Base-by-base conservation (phyloP, 176 grass and related monocot genomes). In the Secale cereale region DNA sequence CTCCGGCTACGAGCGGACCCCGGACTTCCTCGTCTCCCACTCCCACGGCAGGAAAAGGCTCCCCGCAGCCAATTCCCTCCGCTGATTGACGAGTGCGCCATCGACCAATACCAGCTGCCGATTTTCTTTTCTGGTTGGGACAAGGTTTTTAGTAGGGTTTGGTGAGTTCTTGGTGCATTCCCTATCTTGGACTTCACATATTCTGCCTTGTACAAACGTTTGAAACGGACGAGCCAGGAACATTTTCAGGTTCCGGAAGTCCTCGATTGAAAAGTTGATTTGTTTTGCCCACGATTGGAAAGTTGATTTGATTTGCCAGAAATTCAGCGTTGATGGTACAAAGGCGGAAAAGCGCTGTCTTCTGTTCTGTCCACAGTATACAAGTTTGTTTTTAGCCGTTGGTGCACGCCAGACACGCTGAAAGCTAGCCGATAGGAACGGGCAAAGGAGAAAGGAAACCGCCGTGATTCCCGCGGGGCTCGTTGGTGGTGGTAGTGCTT, bases 1-100 rank as follows among this genome's bases (percentile, higher is more conserved):
- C 93, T 35, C 83, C 36, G 86, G 82, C 36, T 81, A 86, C 86
- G 88, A 86, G 8, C 37, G 41, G 64, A 79, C 72, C 45, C 90
- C 88, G 33, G 90, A 95, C 15, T 50, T 88, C 56, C 83, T 86
- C 76, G 69, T 10, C 69, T 37, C 68, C 66, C 59, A 20, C 74
- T 17, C 70, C 14, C 70, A 48, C 65, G 75, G 75, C 28, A 74
- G 7, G 48, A 56, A 16, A 4, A 7, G 54, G 41, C 57, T 33
- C 70, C 71, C 28, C 16, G 26, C 35, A 31, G 43, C 41, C 25
- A 45, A 26, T 8, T 4, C 78, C 8, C 8, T 45, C 17, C 39
- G 7, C 78, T 65, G 78, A 80, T 60, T 45, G 78, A 80, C 78
- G 29, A 45, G 60, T 20, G 59, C 23, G 29, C 30, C 31, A 59